Evolutionary conservation across 352 stramenopile genomes (phyloP), one percentile per base, ranked within the genome.

Genomic region (Albugo candida): DNA sequence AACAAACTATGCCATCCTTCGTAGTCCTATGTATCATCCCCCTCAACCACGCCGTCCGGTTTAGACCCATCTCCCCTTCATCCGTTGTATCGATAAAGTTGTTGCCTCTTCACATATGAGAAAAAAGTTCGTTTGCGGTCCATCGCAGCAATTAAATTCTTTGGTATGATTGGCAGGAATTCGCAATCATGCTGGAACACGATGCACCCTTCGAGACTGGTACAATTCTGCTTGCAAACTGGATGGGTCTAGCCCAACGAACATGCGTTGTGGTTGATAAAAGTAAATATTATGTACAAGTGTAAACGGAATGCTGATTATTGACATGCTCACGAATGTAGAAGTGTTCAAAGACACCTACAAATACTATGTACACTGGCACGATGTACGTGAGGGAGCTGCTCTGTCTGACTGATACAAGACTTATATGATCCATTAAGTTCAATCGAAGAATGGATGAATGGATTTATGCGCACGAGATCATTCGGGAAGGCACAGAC

Each of bases 371-470:
- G 71, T 87, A 24, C 74, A 87, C 51, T 87, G 74, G 74, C 74
- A 87, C 55, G 74, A 84, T 37, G 74, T 86, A 48, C 18, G 63
- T 41, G 11, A 2, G 0, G 12, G 14, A n/a, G 14, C 38, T 45
- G 5, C 16, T 17, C 13, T n/a, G 24, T 10, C 4, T 13, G 38
- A 19, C 38, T 43, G 17, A 43, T 43, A 43, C 8, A 19, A 10
- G 38, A 19, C 24, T 31, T 31, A 3, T 31, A 31, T 31, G 24
- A 53, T 20, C 13, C 24, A 47, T 11, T 24, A 39, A 87, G 77
- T 84, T 84, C 48, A 92, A 92, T 52, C 75, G 78, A 35, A 73
- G 78, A 38, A 92, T 92, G 78, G 78, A 92, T 60, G 72, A 85
- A 45, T 92, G 78, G 78, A 86, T 92, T 58, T 76, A 81, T 47